phyloP scores from a whole-genome alignment of 352 stramenopile species.

The Phytopythium cucurbitacearum region DNA sequence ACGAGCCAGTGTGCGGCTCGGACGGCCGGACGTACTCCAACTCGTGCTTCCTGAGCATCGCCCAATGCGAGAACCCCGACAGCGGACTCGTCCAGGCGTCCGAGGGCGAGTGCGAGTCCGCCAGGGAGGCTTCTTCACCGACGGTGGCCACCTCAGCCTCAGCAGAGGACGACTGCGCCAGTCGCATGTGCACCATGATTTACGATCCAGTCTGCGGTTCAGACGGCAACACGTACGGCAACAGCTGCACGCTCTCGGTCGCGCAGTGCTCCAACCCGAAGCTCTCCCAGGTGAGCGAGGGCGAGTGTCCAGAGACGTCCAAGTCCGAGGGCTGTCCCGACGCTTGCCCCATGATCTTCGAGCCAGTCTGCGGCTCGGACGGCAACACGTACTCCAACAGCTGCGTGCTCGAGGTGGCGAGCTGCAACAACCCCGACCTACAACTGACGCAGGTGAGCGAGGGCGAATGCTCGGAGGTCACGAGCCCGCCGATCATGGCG shows the following conservation, averaged over 20 bases:
- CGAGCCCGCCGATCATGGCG: neutral
- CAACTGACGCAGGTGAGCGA: slow-evolving; percentile 10
- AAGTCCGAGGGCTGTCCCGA: slow-evolving; percentile 16
- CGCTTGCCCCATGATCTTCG: slow-evolving; percentile 23
- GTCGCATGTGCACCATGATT: slow-evolving; percentile 15
- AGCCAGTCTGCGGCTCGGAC: slow-evolving; percentile 25
- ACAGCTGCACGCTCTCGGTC: slow-evolving; percentile 20
- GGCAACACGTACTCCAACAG: slow-evolving; percentile 26
- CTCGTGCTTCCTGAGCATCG: slow-evolving; percentile 28
- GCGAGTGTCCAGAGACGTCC: slow-evolving; percentile 15
- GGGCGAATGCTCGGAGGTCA: slow-evolving; percentile 13
- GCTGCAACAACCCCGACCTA: slow-evolving; percentile 21
- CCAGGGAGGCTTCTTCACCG: neutral
- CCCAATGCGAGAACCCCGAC: slow-evolving; percentile 22
- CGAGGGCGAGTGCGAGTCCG: slow-evolving; percentile 15
- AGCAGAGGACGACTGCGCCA: slow-evolving; percentile 12
- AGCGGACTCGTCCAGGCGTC: slow-evolving; percentile 15
- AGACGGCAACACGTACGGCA: slow-evolving; percentile 26
- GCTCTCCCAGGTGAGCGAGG: slow-evolving; percentile 12
- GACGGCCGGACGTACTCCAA: slow-evolving; percentile 29
- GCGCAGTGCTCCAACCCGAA: slow-evolving; percentile 23
- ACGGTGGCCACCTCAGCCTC: neutral
- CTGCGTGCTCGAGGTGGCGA: slow-evolving; percentile 15
- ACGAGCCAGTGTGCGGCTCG: slow-evolving; percentile 25
- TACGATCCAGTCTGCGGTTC: slow-evolving; percentile 24